A percentile compares a stretch with the other conserved stretches of the same genome.
phyloP scores from a whole-genome alignment of 495 filamentous ascomycete species.

The Filosporella fistucella region DNA sequence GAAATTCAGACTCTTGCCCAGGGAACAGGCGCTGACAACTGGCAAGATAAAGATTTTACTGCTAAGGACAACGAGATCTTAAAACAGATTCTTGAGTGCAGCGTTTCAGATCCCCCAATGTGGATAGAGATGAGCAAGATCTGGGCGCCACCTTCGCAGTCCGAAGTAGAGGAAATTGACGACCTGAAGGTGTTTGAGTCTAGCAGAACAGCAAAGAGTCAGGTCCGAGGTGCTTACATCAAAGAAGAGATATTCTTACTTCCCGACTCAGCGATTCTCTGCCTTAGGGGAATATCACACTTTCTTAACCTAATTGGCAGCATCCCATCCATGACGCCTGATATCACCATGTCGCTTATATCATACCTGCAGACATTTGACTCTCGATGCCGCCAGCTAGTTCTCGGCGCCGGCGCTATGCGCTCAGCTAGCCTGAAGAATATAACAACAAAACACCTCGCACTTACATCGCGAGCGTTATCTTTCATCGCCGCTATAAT shows the following conservation, averaged over 20 bases:
- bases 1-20: slow-evolving; percentile 77
- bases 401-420: slow-evolving; percentile 91
- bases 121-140: slow-evolving; percentile 70
- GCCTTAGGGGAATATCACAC: slow-evolving; percentile 73
- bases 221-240: slow-evolving; percentile 66
- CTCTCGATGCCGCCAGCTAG: slow-evolving; percentile 86
- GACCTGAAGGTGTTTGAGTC: too few relatives aligned
- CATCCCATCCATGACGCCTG: slow-evolving; percentile 82
- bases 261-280: slow-evolving; percentile 72
- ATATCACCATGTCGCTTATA: slow-evolving; percentile 63
- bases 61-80: slow-evolving; percentile 61
- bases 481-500: slow-evolving; percentile 84
- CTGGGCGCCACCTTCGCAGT: slow-evolving; percentile 50
- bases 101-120: slow-evolving; percentile 69
- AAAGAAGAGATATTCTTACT: slow-evolving; percentile 85
- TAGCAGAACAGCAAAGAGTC: slow-evolving; percentile 51
- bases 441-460: slow-evolving; percentile 94
- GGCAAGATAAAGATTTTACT: slow-evolving; percentile 83
- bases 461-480: slow-evolving; percentile 83
- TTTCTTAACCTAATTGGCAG: slow-evolving; percentile 78
- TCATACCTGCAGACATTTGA: slow-evolving; percentile 84
- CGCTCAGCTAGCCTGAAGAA: slow-evolving; percentile 89
- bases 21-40: slow-evolving; percentile 83
- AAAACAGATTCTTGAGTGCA: slow-evolving; percentile 64
- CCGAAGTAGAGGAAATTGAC: slow-evolving; percentile 24